phyloP scores from a whole-genome alignment of 2,329 filamentous ascomycete species.

The Phaeosphaeria sp. region DNA sequence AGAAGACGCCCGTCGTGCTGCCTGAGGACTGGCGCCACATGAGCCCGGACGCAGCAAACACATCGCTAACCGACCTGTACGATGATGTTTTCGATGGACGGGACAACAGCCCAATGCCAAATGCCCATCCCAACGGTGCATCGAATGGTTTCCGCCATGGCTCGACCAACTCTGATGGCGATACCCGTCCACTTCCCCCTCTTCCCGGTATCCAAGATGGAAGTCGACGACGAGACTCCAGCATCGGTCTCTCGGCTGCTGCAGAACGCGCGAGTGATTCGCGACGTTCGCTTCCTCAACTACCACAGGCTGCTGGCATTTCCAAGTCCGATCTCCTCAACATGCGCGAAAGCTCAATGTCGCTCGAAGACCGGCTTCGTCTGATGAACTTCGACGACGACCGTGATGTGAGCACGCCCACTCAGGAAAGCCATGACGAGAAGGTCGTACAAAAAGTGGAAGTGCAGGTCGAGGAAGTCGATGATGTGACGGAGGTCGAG shows the following conservation, averaged over 20 bases:
- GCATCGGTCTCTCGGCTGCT: slow-evolving; percentile 70
- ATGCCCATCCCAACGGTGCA: slow-evolving; percentile 52
- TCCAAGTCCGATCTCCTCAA: slow-evolving; percentile 81
- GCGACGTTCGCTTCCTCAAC: slow-evolving; percentile 74
- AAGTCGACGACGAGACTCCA: slow-evolving; percentile 61
- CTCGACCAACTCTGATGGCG: slow-evolving; percentile 78
- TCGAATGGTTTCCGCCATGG: slow-evolving; percentile 65
- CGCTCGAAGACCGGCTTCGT: slow-evolving; percentile 83
- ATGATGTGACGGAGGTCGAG: slow-evolving; percentile 39
- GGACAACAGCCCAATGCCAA: slow-evolving; percentile 72
- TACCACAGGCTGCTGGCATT: slow-evolving; percentile 70
- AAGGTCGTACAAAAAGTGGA: slow-evolving; percentile 34
- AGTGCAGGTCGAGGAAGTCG: slow-evolving; percentile 41
- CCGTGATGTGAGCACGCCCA: slow-evolving; percentile 44
- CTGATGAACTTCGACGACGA: slow-evolving; percentile 81
- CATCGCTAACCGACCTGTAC: slow-evolving; percentile 59
- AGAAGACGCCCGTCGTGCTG: slow-evolving; percentile 97
- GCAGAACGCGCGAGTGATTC: slow-evolving; percentile 74
- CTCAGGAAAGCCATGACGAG: slow-evolving; percentile 44
- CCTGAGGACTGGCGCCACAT: slow-evolving; percentile 93
- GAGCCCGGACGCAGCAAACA: slow-evolving; percentile 69
- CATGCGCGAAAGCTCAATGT: slow-evolving; percentile 76
- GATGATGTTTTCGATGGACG: slow-evolving; percentile 72
- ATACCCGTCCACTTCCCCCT: slow-evolving; percentile 85
- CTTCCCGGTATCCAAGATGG: slow-evolving; percentile 73